Percentiles rank a stretch among this genome's conserved stretches.
Evolutionary conservation across 176 grass and related monocot species (phyloP).

Genomic region (Triticum turgidum): DNA sequence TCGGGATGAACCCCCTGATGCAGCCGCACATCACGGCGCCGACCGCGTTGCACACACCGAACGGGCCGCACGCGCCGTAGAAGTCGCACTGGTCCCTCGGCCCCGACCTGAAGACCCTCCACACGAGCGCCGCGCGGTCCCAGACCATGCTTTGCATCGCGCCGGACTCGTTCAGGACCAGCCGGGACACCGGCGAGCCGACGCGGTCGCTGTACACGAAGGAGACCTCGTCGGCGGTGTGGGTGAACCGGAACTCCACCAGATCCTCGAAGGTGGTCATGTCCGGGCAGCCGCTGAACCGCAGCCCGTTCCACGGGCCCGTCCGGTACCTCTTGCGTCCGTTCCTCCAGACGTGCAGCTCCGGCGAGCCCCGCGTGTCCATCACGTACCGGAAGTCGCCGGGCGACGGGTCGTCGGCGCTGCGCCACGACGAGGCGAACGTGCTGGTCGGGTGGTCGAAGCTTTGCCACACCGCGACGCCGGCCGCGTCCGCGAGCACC

Average conservation of each 20-base stretch:
- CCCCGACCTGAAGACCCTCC: constrained; percentile 42
- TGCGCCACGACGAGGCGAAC: constrained; percentile 52
- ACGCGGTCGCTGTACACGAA: constrained; percentile 29
- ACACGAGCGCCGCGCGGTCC: neutral
- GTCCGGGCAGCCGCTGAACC: constrained; percentile 52
- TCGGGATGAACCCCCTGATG: constrained; percentile 13
- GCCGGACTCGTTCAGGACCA: constrained; percentile 46
- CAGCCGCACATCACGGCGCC: constrained; percentile 37
- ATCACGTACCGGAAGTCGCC: constrained; percentile 43
- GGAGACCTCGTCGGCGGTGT: constrained; percentile 22
- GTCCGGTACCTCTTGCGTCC: constrained; percentile 34
- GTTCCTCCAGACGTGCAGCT: constrained; percentile 17
- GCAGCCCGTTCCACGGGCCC: constrained; percentile 52
- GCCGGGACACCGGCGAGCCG: constrained; percentile 25
- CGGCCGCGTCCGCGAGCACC: constrained; percentile 23
- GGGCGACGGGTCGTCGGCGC: constrained; percentile 30
- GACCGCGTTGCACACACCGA: constrained; percentile 38
- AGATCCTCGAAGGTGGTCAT: constrained; percentile 44
- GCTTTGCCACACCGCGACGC: constrained; percentile 46
- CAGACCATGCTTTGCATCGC: constrained; percentile 50
- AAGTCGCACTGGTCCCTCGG: constrained; percentile 46
- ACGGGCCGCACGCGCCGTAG: constrained; percentile 49
- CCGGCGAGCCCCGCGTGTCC: constrained; percentile 41
- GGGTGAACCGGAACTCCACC: constrained; percentile 41
- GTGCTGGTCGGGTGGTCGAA: constrained; percentile 64